Evolutionary conservation across 352 stramenopile genomes (phyloP), one percentile per base, ranked within the genome.

Genomic region (Phytophthora chlamydospora): DNA sequence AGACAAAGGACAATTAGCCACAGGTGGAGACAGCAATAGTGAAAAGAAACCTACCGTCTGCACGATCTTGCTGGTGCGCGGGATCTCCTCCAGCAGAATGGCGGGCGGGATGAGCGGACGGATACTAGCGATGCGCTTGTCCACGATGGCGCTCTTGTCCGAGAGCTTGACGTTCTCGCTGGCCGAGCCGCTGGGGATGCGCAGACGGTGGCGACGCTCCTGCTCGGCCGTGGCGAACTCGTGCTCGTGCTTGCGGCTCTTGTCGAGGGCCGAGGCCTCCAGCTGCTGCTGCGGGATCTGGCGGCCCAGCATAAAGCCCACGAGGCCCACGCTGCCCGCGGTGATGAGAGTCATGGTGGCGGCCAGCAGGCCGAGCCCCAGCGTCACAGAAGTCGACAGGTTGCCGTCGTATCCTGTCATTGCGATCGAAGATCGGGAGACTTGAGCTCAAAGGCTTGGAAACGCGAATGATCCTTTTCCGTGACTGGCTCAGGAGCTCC

Each of bases 51-150:
- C 1, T 46, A 86, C 78, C 13, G 86, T 95, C 45, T 91, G 80
- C 48, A 80, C 79, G 51, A 93, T 92, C 72, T 90, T 90, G 42
- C 61, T 73, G 16, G 74, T 86, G 9, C 93, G 71, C 33, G 87
- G 84, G 45, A 96, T 91, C 77, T 96, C 87, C 52, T 96, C 89
- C 21, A 84, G 67, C 34, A 96, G 54, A 56, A 88, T 91, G 51
- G 89, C 89, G 0, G 89, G 89, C n/a, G 89, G 85, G 50, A 96
- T 86, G 27, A 96, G 79, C 62, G 89, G 89, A 0, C 85, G 87
- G 44, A 96, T 94, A 48, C 79, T 83, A 38, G 78, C 83, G 62
- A 96, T 95, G 65, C 88, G 88, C 62, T 95, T 87, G 63, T 96
- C 88, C 55, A 95, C 76, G 34, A 96, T 91, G 5, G 83, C 75